Base-by-base conservation (phyloP, 1,284 basidiomycete genomes). In the Austropuccinia psidii region DNA sequence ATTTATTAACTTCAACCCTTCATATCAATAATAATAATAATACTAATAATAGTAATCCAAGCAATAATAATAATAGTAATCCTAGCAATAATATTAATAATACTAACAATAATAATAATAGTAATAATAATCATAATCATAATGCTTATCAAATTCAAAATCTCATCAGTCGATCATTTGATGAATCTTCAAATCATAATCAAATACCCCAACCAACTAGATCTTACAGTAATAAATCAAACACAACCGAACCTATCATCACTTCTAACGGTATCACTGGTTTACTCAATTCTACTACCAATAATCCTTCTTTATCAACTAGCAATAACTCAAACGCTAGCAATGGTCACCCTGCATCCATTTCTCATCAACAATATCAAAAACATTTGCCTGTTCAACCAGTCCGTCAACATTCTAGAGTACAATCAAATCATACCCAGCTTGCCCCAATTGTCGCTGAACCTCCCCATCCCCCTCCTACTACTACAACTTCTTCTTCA, bases 331-430 rank as follows among this genome's bases (percentile, higher is more conserved):
- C 47, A 11, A n/a, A n/a, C n/a, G n/a, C n/a, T n/a, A n/a, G n/a
- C n/a, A n/a, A n/a, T n/a, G n/a, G n/a, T n/a, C 62, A 52, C 17
- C 62, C 49, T 17, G 47, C 45, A 35, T 49, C 62, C 19, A 52
- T 66, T 11, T 31, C 43, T 66, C 62, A 66, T n/a, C 29, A 27
- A n/a, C 62, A 66, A 66, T 66, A 66, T 52, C 37, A 45, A 29
- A 27, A 33, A 33, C 49, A 66, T 49, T 27, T 66, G 19, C 61
- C 37, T 9, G 11, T 39, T 31, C 45, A 37, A 49, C 4, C 62
- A 17, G 47, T 33, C 33, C 17, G 21, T 1, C n/a, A 29, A 35
- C 11, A 29, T n/a, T 31, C 37, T 19, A 64, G 61, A 41, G 49
- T 64, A 31, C 35, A 39, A 4, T 11, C 21, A 27, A 64, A 64